Percentiles rank a stretch among this genome's conserved stretches.
Conservation (phyloP, 371 early-diverging fungal species). For the Mortierella sp. region DNA sequence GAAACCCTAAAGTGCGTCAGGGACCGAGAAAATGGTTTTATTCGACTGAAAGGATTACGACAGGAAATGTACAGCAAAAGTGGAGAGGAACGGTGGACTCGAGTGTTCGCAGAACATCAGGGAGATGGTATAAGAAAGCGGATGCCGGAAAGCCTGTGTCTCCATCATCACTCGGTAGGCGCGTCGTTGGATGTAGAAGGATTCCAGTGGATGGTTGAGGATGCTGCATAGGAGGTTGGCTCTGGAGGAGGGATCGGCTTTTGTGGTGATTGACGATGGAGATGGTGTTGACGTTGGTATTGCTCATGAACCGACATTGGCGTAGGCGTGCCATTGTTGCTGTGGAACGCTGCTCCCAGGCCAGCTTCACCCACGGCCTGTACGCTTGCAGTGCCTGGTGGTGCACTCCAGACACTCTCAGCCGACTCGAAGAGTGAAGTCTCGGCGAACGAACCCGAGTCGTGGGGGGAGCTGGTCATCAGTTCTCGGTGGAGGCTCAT, state of each 20-base stretch:
- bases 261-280: slow-evolving; percentile 8
- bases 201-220: slow-evolving; percentile 40
- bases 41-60: not conserved
- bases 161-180: no score
- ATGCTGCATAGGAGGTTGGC: slow-evolving; percentile 21
- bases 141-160: not conserved
- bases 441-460: slow-evolving; percentile 39
- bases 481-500: slow-evolving; percentile 40
- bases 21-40: not conserved
- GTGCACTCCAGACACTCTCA: slow-evolving; percentile 52
- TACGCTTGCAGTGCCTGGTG: slow-evolving; percentile 18
- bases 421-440: slow-evolving; percentile 38
- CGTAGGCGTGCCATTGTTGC: slow-evolving; percentile 45
- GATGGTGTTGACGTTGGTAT: slow-evolving; percentile 22
- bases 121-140: not conserved
- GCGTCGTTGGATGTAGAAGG: slow-evolving; percentile 14
- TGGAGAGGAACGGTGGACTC: not conserved
- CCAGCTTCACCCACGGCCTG: slow-evolving; percentile 8
- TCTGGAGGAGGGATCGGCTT: slow-evolving; percentile 4
- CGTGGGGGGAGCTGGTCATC: slow-evolving; percentile 46
- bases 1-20: not conserved
- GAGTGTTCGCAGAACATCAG: not conserved
- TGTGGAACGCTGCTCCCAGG: slow-evolving; percentile 9
- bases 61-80: slow-evolving; percentile 1
- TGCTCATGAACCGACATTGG: slow-evolving; percentile 47